These are phyloP conservation scores for Alternaria alternata DNA, from an alignment of 2,329 filamentous ascomycete genomes.

Conservation along the genomic window DNA sequence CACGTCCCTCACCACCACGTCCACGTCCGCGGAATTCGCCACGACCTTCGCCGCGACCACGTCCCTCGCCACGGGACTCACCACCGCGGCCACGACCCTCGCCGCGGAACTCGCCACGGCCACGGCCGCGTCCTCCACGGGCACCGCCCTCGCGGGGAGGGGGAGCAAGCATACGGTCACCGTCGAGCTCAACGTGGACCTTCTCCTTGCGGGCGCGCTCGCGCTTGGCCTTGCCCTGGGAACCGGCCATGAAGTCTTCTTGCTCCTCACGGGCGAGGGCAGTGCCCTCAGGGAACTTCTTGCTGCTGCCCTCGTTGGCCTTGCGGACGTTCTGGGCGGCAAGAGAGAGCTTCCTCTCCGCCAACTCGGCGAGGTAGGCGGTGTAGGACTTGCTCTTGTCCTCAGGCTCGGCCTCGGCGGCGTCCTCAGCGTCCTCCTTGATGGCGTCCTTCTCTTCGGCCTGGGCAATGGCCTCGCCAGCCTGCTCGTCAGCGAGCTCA, in stretches of 20 bases:
- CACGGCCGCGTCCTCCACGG: slow-evolving; percentile 61
- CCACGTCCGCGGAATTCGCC: slow-evolving; percentile 58
- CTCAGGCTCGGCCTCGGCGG: slow-evolving; percentile 66
- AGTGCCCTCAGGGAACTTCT: slow-evolving; percentile 93
- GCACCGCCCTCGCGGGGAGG: slow-evolving; percentile 63
- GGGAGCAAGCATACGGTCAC: slow-evolving; percentile 61
- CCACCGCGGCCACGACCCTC: slow-evolving; percentile 62
- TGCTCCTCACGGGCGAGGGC: slow-evolving; percentile 66
- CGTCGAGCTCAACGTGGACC: slow-evolving; percentile 86
- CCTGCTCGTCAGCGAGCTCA: slow-evolving; percentile 90
- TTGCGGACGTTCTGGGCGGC: slow-evolving; percentile 77
- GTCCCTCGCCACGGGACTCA: slow-evolving; percentile 51
- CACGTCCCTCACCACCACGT: slow-evolving; percentile 54
- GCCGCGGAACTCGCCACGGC: slow-evolving; percentile 64
- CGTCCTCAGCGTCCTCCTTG: slow-evolving; percentile 48
- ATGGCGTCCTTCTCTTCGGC: slow-evolving; percentile 76
- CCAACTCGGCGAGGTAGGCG: slow-evolving; percentile 82
- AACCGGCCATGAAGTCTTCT: slow-evolving; percentile 76
- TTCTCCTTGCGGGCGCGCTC: slow-evolving; percentile 93
- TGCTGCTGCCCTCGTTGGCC: slow-evolving; percentile 92
- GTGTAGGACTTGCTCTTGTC: slow-evolving; percentile 91
- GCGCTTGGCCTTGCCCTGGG: slow-evolving; percentile 78
- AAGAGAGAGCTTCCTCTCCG: slow-evolving; percentile 78
- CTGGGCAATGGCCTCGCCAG: slow-evolving; percentile 87
- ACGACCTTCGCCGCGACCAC: slow-evolving; percentile 59